phyloP scores from a whole-genome alignment of 352 stramenopile genomes.

The Phytophthora pistaciae region DNA sequence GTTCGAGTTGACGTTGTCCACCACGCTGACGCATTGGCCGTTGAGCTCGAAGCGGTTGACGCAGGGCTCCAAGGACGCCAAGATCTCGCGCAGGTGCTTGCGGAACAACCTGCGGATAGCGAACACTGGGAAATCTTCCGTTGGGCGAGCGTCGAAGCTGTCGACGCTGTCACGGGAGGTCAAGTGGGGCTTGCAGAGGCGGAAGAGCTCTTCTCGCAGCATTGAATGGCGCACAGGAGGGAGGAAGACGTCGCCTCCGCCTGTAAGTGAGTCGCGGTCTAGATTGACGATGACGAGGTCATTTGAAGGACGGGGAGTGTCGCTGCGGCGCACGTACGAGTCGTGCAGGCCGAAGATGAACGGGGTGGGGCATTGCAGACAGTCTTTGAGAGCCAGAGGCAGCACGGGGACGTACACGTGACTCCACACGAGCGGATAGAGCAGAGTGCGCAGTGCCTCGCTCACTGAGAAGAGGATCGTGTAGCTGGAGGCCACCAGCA shows the following conservation, averaged over 20 bases:
- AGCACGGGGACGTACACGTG: conserved; percentile 84
- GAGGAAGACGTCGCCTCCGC: conserved; percentile 51
- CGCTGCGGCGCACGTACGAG: conserved; percentile 59
- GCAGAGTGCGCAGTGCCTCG: conserved; percentile 57
- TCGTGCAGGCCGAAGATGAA: conserved; percentile 84
- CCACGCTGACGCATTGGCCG: conserved; percentile 46
- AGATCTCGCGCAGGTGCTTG: conserved; percentile 49
- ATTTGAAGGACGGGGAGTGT: conserved; percentile 54
- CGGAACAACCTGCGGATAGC: conserved; percentile 49
- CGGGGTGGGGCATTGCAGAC: conserved; percentile 78
- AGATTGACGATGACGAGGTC: conserved; percentile 70
- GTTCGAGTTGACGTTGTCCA: conserved; percentile 56
- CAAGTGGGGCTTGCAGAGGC: conserved; percentile 47
- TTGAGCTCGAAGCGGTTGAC: conserved; percentile 67
- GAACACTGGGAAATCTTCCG: neutral
- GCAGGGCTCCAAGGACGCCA: conserved; percentile 60
- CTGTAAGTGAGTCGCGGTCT: conserved; percentile 61
- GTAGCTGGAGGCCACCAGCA: conserved; percentile 75
- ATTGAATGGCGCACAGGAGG: conserved; percentile 43
- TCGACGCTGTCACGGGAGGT: conserved; percentile 47
- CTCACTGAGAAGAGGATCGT: conserved; percentile 68
- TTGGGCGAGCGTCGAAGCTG: conserved; percentile 7
- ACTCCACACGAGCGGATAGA: conserved; percentile 77
- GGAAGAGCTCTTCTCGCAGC: conserved; percentile 53
- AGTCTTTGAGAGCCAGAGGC: conserved; percentile 65